Percentiles rank a stretch among this genome's conserved stretches.
Conservation (phyloP, 495 filamentous ascomycete species). For the Trichoderma virens region DNA sequence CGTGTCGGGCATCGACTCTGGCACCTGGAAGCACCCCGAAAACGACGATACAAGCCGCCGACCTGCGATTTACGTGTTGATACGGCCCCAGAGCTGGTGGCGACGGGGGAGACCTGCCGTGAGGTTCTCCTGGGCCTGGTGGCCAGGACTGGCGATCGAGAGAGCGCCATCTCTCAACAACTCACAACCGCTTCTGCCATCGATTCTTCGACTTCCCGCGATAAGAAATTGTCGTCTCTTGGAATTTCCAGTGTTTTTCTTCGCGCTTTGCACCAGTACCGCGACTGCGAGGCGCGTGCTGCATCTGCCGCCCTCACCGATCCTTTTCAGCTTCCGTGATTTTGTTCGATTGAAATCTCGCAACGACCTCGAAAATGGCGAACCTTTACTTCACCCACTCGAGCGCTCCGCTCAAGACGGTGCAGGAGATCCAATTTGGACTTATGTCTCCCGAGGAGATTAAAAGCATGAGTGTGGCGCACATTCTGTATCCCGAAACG, state of each 20-base stretch:
- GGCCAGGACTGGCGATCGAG: conserved; percentile 11
- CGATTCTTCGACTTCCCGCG: conserved; percentile 1
- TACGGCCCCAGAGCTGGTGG: conserved; percentile 3
- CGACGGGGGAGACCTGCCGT: conserved; percentile 13
- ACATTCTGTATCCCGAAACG: conserved; percentile 92
- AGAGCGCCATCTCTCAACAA: background rate
- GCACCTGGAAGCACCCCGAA: conserved; percentile 16
- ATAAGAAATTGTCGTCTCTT: background rate
- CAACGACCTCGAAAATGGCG: conserved; percentile 58
- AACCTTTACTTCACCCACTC: conserved; percentile 88
- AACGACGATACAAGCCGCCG: conserved; percentile 19
- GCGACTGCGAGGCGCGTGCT: conserved; percentile 7
- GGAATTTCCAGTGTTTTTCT: background rate
- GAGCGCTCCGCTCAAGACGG: conserved; percentile 87
- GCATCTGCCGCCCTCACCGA: conserved; percentile 6
- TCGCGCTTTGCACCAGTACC: background rate
- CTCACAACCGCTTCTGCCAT: background rate
- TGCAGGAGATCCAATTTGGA: conserved; percentile 98
- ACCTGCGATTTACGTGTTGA: conserved; percentile 22
- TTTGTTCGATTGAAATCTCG: conserved; percentile 9
- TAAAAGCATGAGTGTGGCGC: conserved; percentile 90
- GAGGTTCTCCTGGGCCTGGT: conserved; percentile 14
- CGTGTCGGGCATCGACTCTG: conserved; percentile 28
- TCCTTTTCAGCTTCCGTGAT: background rate
- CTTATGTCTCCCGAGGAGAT: conserved; percentile 94